These are phyloP conservation scores for Suillus luteus DNA, from an alignment of 768 basidiomycete genomes.

Conservation along the genomic window DNA sequence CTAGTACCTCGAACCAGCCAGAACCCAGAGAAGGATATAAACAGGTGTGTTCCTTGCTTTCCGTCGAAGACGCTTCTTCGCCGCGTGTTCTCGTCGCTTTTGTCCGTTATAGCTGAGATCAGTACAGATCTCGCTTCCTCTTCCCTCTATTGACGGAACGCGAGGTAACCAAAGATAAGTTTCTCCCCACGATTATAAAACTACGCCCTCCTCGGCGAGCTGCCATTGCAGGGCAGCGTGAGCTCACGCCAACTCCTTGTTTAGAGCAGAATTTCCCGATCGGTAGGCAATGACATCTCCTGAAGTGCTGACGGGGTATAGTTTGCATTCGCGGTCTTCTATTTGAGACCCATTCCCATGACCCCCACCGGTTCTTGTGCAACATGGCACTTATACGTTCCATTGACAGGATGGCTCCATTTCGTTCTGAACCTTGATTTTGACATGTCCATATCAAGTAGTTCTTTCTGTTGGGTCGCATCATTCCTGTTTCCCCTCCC, in stretches of 20 bases:
- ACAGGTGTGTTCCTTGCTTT: slow-evolving; percentile 10
- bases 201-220: slow-evolving; percentile 11
- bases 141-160: slow-evolving; percentile 7
- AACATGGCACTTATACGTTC: neutral
- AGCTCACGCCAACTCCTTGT: neutral
- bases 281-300: slow-evolving; percentile 6
- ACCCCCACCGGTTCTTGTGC: slow-evolving; percentile 2
- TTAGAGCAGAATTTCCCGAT: neutral
- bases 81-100: slow-evolving; percentile 7
- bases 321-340: neutral
- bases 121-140: slow-evolving; percentile 8
- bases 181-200: slow-evolving; percentile 8
- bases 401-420: neutral
- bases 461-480: neutral
- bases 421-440: slow-evolving; percentile 6
- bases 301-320: neutral
- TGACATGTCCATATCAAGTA: slow-evolving; percentile 8
- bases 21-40: slow-evolving; percentile 7
- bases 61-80: slow-evolving; percentile 7
- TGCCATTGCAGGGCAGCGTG: slow-evolving; percentile 10
- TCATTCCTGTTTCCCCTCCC: neutral
- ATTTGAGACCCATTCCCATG: slow-evolving; percentile 7
- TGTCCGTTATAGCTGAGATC: slow-evolving; percentile 8
- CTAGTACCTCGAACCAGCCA: neutral
- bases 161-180: slow-evolving; percentile 9